phyloP scores from a whole-genome alignment of 495 filamentous ascomycete genomes.

The Hypoxylon fragiforme region DNA sequence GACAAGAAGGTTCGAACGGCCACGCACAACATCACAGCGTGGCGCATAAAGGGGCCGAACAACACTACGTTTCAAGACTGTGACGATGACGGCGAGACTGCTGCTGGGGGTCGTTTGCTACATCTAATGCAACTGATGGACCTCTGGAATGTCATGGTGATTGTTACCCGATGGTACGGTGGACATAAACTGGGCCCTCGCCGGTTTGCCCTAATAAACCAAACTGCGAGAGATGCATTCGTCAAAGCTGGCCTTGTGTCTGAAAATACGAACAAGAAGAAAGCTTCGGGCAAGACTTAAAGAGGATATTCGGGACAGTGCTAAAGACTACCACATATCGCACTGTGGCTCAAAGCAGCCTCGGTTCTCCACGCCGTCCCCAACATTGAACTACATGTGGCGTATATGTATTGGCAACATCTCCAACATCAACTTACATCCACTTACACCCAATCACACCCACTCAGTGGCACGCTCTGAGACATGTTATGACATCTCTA shows the following conservation, averaged over 20 bases:
- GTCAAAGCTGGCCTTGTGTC: constrained; percentile 72
- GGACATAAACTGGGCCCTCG: constrained; percentile 85
- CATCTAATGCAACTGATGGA: constrained; percentile 95
- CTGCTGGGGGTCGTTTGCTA: constrained; percentile 80
- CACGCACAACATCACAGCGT: constrained; percentile 85
- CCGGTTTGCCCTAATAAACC: constrained; percentile 86
- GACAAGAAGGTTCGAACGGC: constrained; percentile 83
- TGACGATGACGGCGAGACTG: constrained; percentile 96
- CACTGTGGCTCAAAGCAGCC: constrained; percentile 14
- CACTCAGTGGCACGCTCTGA: too few species aligned
- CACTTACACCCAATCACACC: too few species aligned
- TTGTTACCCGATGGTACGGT: constrained; percentile 96
- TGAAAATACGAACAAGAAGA: constrained; percentile 63
- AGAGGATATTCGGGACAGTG: constrained; percentile 9
- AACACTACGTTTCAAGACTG: constrained; percentile 77
- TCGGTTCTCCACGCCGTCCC: constrained; percentile 21
- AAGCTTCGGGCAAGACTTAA: constrained; percentile 41
- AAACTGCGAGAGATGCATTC: constrained; percentile 81
- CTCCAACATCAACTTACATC: too few species aligned
- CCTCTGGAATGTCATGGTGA: constrained; percentile 86
- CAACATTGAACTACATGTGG: background rate
- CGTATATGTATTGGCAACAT: background rate
- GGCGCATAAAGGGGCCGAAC: constrained; percentile 58
- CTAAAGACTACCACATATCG: constrained; percentile 1
- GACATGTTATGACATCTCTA: background rate